Conservation (phyloP, 768 basidiomycete genomes). For the Amanita jacksonii region DNA sequence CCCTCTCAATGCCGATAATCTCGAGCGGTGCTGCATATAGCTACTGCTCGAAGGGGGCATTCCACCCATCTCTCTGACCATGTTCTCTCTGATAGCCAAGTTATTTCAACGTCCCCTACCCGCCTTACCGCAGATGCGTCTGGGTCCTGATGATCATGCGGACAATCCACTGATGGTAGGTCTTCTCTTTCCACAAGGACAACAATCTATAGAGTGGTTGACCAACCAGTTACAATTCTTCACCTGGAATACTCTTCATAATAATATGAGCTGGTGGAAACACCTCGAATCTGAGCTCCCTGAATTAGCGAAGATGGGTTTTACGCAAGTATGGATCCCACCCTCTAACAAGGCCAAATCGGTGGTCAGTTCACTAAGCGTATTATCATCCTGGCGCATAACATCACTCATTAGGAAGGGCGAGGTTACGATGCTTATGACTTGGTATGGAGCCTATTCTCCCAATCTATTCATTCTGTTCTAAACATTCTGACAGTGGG, state of each 20-base stretch:
- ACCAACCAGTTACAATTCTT: slow-evolving; percentile 67
- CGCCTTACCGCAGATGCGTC: slow-evolving; percentile 50
- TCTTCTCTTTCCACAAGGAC: not conserved
- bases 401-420: slow-evolving; percentile 36
- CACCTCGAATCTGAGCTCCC: slow-evolving; percentile 62
- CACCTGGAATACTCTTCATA: slow-evolving; percentile 62
- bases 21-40: no score
- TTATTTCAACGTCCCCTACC: slow-evolving; percentile 19
- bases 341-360: slow-evolving; percentile 74
- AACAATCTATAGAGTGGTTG: not conserved
- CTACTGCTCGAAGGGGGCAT: no score
- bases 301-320: slow-evolving; percentile 51
- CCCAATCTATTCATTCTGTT: not conserved
- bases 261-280: slow-evolving; percentile 69
- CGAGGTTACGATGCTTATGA: slow-evolving; percentile 86
- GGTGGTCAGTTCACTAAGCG: slow-evolving; percentile 28
- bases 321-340: slow-evolving; percentile 79
- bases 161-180: slow-evolving; percentile 64
- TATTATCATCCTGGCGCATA: not conserved
- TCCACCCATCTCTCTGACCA: no score
- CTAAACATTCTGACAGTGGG: slow-evolving; percentile 48
- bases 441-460: slow-evolving; percentile 34
- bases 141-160: slow-evolving; percentile 38
- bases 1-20: no score
- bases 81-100: not conserved